Evolutionary conservation across 2,329 filamentous ascomycete species (phyloP).

Genomic region (Aspergillus persii): DNA sequence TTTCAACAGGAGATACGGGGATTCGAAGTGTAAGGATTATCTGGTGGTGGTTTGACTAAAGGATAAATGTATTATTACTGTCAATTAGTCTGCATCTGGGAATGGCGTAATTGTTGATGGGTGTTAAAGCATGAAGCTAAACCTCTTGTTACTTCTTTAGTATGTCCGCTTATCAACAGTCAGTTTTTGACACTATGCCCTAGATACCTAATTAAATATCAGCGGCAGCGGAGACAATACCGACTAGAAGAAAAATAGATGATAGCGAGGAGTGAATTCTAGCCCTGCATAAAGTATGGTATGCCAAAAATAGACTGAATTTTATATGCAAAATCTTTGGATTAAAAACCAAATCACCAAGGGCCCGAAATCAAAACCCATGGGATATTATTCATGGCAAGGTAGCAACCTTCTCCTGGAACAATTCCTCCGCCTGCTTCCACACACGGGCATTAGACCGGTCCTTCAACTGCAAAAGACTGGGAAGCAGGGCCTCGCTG

Average conservation of each 20-base stretch:
- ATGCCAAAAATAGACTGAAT: neutral
- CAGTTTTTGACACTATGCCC: too few species aligned
- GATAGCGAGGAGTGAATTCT: neutral
- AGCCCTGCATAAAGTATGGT: neutral
- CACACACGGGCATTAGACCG: constrained; percentile 71
- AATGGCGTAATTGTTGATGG: neutral
- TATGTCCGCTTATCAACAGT: too few species aligned
- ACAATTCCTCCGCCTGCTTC: constrained; percentile 79
- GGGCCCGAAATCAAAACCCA: constrained; percentile 15
- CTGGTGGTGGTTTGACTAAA: neutral
- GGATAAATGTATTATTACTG: neutral
- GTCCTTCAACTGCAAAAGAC: constrained; percentile 73
- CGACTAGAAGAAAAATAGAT: neutral
- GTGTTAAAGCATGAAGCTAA: neutral
- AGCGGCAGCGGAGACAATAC: neutral
- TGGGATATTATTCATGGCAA: constrained; percentile 48
- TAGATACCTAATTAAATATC: too few species aligned
- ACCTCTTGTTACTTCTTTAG: neutral
- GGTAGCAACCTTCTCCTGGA: constrained; percentile 74
- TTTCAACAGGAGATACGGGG: neutral
- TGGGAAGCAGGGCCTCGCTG: constrained; percentile 73
- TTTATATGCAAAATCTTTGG: neutral
- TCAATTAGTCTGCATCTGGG: neutral
- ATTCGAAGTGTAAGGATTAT: neutral
- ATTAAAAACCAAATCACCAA: neutral